Percentiles rank a stretch among this genome's conserved stretches.
Conservation (phyloP, 257 asterid genomes). For the Solanum chmielewskii region DNA sequence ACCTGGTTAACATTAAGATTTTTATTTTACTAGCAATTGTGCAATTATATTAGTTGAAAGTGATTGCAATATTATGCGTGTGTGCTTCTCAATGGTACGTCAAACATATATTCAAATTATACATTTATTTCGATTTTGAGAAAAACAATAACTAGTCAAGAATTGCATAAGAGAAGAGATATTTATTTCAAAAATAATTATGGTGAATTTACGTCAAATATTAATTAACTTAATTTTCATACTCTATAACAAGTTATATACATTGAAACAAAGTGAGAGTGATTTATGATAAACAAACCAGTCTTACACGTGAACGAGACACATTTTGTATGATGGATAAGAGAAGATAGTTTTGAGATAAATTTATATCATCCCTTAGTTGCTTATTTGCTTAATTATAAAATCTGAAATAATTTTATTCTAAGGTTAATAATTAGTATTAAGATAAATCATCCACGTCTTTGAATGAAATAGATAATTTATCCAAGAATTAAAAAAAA, state of each 20-base stretch:
- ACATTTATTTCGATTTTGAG: neutral
- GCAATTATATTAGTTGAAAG: neutral
- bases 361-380: neutral
- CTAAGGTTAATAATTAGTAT: neutral
- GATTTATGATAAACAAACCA: neutral
- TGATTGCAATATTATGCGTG: neutral
- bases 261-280: neutral
- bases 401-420: neutral
- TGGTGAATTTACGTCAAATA: neutral
- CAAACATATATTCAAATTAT: neutral
- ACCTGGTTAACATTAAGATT: neutral
- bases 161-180: too few relatives aligned
- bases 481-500: too few relatives aligned
- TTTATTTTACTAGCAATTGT: neutral
- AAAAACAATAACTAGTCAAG: too few relatives aligned
- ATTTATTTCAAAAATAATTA: too few relatives aligned
- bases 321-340: neutral
- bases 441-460: neutral
- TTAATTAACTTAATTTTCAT: neutral
- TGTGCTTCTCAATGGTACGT: neutral
- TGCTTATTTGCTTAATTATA: neutral
- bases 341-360: neutral
- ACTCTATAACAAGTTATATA: neutral
- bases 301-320: neutral
- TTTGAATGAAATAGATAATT: neutral